Evolutionary conservation across 2,329 filamentous ascomycete species (phyloP).

Genomic region (Exserohilum turcica): DNA sequence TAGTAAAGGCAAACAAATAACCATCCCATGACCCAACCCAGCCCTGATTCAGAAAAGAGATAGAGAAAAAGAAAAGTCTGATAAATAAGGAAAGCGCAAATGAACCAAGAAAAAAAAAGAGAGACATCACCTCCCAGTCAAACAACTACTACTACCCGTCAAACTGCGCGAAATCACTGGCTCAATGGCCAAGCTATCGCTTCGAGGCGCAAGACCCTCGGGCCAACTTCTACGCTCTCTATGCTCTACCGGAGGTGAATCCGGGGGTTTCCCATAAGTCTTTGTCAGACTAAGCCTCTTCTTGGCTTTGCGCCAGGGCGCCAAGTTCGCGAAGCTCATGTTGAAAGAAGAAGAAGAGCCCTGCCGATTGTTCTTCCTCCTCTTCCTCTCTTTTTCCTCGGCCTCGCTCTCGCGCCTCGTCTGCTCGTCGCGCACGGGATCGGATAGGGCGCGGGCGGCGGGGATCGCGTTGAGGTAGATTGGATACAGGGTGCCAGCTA

Average conservation of each 20-base stretch:
- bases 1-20: background rate
- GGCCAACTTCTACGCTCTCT: slow-evolving; percentile 41
- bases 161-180: slow-evolving; percentile 13
- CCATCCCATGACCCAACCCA: too few species aligned
- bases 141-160: slow-evolving; percentile 12
- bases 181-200: slow-evolving; percentile 21
- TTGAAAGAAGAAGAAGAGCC: too few species aligned
- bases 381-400: slow-evolving; percentile 30
- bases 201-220: slow-evolving; percentile 29
- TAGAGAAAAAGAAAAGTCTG: background rate
- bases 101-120: background rate
- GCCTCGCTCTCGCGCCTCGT: slow-evolving; percentile 31
- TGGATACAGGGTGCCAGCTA: slow-evolving; percentile 58
- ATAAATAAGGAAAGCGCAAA: background rate
- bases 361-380: slow-evolving; percentile 5
- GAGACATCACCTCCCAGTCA: slow-evolving; percentile 1
- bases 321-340: too few species aligned
- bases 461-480: slow-evolving; percentile 59
- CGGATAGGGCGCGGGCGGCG: slow-evolving; percentile 56
- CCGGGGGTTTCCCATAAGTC: slow-evolving; percentile 23
- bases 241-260: slow-evolving; percentile 38
- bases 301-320: slow-evolving; percentile 10
- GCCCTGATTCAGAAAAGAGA: too few species aligned
- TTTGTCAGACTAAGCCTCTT: slow-evolving; percentile 27
- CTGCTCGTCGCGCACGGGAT: slow-evolving; percentile 51